phyloP scores from a whole-genome alignment of 2,329 filamentous ascomycete species.

The Ceratocystis cubensis region DNA sequence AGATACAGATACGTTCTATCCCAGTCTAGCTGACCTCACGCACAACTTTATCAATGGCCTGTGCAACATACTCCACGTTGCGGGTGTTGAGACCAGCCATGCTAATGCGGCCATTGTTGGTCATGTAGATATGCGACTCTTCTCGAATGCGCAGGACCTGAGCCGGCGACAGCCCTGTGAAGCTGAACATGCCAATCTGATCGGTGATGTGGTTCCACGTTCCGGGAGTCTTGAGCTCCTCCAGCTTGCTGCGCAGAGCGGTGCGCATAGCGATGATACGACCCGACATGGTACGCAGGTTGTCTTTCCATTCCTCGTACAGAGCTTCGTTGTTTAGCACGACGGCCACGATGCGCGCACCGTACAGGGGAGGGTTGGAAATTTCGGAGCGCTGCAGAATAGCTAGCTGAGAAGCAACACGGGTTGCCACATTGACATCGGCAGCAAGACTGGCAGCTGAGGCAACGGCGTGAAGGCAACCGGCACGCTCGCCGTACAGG shows the following conservation, averaged over 20 bases:
- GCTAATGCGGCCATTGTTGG: conserved; percentile 94
- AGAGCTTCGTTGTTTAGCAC: conserved; percentile 72
- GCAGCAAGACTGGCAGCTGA: conserved; percentile 41
- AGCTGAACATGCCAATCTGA: conserved; percentile 99
- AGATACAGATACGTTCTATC: neutral
- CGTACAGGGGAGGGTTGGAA: conserved; percentile 90
- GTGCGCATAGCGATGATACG: conserved; percentile 88
- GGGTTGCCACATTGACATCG: conserved; percentile 47
- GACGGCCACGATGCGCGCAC: conserved; percentile 72
- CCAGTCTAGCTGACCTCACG: conserved; percentile 30
- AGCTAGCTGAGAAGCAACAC: conserved; percentile 77
- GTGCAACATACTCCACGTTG: conserved; percentile 88
- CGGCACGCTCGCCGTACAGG: conserved; percentile 89
- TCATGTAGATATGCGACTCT: conserved; percentile 74
- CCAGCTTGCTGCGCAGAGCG: conserved; percentile 63
- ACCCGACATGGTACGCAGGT: conserved; percentile 85
- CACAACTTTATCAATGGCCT: conserved; percentile 77
- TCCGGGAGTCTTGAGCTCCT: conserved; percentile 73
- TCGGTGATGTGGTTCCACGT: conserved; percentile 96
- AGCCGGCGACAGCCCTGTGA: conserved; percentile 63
- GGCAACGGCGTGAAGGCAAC: conserved; percentile 89
- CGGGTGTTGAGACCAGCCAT: conserved; percentile 94
- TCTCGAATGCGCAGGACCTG: conserved; percentile 60
- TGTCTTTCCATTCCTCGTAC: conserved; percentile 84
- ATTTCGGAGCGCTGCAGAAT: conserved; percentile 96